A percentile compares a stretch with the other conserved stretches of the same genome.
Evolutionary conservation across 495 filamentous ascomycete genomes (phyloP).

Genomic region (Patellaria atrata): DNA sequence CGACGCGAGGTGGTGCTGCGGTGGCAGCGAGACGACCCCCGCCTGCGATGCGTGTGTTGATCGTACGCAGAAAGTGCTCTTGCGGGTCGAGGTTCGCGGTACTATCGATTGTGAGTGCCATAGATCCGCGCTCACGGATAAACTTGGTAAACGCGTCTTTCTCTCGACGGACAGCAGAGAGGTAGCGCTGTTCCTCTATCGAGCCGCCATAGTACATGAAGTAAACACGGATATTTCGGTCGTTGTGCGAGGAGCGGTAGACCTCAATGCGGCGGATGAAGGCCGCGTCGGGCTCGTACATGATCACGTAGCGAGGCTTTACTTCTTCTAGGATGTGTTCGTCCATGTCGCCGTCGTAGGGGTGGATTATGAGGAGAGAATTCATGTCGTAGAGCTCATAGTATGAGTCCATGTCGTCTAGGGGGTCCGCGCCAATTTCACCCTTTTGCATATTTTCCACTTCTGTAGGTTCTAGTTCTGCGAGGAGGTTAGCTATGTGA

Average conservation of each 20-base stretch:
- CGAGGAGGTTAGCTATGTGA: conserved; percentile 53
- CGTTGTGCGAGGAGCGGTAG: conserved; percentile 83
- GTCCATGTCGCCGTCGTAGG: conserved; percentile 90
- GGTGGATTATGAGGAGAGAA: conserved; percentile 75
- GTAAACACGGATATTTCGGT: conserved; percentile 79
- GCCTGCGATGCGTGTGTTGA: conserved; percentile 93
- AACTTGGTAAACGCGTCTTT: conserved; percentile 91
- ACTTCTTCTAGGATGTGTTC: conserved; percentile 90
- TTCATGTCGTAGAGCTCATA: conserved; percentile 90
- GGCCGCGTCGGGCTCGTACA: conserved; percentile 95
- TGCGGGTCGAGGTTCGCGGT: conserved; percentile 66
- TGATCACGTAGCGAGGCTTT: conserved; percentile 86
- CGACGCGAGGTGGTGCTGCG: conserved; percentile 76
- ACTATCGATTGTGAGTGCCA: conserved; percentile 77
- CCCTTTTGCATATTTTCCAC: conserved; percentile 48
- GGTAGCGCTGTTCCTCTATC: conserved; percentile 91
- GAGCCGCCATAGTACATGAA: conserved; percentile 92
- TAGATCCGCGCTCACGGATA: conserved; percentile 82
- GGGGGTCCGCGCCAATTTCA: conserved; percentile 63
- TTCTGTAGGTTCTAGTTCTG: conserved; percentile 53
- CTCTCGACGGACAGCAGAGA: conserved; percentile 75
- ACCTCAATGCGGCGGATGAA: conserved; percentile 93
- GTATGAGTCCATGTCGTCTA: conserved; percentile 73
- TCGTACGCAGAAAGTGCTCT: conserved; percentile 82
- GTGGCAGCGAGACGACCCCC: conserved; percentile 82